Base-by-base conservation (phyloP, 192 early-diverging fungal species). In the Entomortierella chlamydospora region DNA sequence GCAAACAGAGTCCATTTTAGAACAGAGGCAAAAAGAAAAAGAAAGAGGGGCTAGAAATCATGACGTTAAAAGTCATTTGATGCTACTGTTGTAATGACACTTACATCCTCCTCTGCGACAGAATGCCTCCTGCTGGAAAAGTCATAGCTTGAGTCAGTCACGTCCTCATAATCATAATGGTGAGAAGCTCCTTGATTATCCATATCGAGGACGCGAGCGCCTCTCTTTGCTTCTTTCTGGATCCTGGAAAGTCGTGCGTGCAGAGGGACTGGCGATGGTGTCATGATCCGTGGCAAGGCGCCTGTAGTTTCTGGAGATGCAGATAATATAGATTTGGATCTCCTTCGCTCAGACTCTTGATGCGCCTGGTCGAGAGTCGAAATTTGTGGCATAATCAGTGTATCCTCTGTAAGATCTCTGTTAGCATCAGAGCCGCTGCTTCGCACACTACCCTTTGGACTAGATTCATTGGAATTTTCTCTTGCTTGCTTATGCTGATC, bases 81-180 rank as follows among this genome's bases (percentile, higher is more conserved):
- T n/a, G n/a, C n/a, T n/a, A n/a, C n/a, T n/a, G n/a, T n/a, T n/a
- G n/a, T n/a, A n/a, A n/a, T 49, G 39, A 7, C 17, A 62, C 72
- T 43, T 61, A 79, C 76, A 55, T 79, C 76, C 50, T 79, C 76
- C 49, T 79, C 76, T 9, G 76, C 76, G 11, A 79, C 76, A 53
- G 76, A 79, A 41, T 79, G 76, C 31, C 76, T 45, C 30, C 76
- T 62, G 37, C 76, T 79, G 5, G 76, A 79, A 66, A 79, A 70
- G 57, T 79, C 76, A 34, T 70, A 39, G 29, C 76, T 79, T 3
- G 76, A 66, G 28, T 79, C 76, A 1, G 74, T 78, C 1, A 66
- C 63, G 23, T 79, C 76, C 50, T 79, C 76, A 50, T 79, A 79
- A 37, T 79, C 76, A 39, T 79, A 79, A 25, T 79, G 76, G 22